phyloP scores from a whole-genome alignment of 2,329 filamentous ascomycete genomes.

The Verticillium longisporum region DNA sequence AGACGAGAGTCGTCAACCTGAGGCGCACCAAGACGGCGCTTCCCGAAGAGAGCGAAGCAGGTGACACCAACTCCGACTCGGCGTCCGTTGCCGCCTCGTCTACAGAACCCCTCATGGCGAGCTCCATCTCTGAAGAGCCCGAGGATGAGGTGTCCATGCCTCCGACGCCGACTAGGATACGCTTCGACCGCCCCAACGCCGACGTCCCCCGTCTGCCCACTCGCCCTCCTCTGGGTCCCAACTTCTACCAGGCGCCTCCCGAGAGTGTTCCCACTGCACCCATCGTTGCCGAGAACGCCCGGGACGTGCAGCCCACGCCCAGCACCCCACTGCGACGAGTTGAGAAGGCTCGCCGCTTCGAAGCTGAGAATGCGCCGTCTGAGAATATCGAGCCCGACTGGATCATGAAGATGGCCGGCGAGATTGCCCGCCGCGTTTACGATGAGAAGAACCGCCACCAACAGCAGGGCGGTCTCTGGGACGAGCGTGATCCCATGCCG shows the following conservation, averaged over 20 bases:
- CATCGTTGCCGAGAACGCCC: conserved; percentile 1
- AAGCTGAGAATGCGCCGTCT: conserved; percentile 20
- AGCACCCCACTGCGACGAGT: neutral
- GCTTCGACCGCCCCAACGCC: conserved; percentile 25
- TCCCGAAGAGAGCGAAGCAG: conserved; percentile 43
- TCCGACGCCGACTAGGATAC: conserved; percentile 29
- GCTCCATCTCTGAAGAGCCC: conserved; percentile 52
- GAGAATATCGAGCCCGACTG: conserved; percentile 65
- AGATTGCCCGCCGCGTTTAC: conserved; percentile 81
- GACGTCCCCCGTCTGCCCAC: conserved; percentile 19
- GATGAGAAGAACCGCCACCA: conserved; percentile 67
- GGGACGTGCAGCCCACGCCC: conserved; percentile 1
- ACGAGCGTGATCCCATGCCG: conserved; percentile 49
- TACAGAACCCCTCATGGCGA: conserved; percentile 50
- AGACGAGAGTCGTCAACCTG: conserved; percentile 76
- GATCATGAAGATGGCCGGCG: conserved; percentile 89
- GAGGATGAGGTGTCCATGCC: conserved; percentile 28
- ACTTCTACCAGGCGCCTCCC: conserved; percentile 21
- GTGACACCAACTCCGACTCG: conserved; percentile 40
- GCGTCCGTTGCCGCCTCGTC: conserved; percentile 51
- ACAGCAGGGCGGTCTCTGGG: conserved; percentile 32
- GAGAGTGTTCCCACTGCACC: conserved; percentile 6
- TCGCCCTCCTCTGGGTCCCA: conserved; percentile 24
- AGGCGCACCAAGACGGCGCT: conserved; percentile 53
- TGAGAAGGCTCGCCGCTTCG: conserved; percentile 17